These are phyloP conservation scores for Earliella scabrosa DNA, from an alignment of 1,284 basidiomycete genomes.

Conservation along the genomic window DNA sequence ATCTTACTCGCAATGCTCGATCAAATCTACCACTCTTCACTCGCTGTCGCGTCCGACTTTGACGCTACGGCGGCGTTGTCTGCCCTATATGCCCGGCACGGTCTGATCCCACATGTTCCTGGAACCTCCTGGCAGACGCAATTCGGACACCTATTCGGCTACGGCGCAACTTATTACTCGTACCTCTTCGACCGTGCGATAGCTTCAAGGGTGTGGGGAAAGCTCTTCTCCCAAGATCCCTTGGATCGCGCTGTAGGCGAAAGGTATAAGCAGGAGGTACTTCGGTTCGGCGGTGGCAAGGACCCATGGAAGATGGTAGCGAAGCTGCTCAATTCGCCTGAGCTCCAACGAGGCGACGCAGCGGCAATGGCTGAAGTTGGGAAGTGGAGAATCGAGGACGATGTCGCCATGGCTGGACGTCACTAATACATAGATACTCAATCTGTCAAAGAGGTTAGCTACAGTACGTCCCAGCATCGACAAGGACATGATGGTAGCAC, in stretches of 20 bases:
- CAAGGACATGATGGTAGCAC: no score
- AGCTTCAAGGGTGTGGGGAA: constrained; percentile 86
- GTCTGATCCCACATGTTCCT: constrained; percentile 80
- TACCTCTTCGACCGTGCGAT: constrained; percentile 97
- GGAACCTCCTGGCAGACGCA: constrained; percentile 94
- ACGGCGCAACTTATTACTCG: constrained; percentile 97
- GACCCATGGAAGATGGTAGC: constrained; percentile 96
- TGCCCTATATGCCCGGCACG: constrained; percentile 67
- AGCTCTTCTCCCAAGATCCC: constrained; percentile 60
- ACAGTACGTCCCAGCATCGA: no score
- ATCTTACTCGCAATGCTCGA: constrained; percentile 91
- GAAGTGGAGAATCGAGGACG: constrained; percentile 81
- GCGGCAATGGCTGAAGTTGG: constrained; percentile 91
- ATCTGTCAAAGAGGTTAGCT: neutral
- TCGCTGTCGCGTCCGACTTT: constrained; percentile 59
- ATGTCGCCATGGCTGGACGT: constrained; percentile 37
- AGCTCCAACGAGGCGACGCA: constrained; percentile 71
- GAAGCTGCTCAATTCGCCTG: constrained; percentile 67
- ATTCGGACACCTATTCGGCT: constrained; percentile 95
- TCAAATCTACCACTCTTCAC: constrained; percentile 86
- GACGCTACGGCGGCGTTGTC: constrained; percentile 75
- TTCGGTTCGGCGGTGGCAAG: constrained; percentile 86
- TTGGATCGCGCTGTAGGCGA: constrained; percentile 58
- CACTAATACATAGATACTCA: no score
- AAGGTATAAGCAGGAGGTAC: constrained; percentile 76